Percentiles rank a stretch among this genome's conserved stretches.
Evolutionary conservation across 169 alveolate species (phyloP).

Genomic region (Eimeria maxima): DNA sequence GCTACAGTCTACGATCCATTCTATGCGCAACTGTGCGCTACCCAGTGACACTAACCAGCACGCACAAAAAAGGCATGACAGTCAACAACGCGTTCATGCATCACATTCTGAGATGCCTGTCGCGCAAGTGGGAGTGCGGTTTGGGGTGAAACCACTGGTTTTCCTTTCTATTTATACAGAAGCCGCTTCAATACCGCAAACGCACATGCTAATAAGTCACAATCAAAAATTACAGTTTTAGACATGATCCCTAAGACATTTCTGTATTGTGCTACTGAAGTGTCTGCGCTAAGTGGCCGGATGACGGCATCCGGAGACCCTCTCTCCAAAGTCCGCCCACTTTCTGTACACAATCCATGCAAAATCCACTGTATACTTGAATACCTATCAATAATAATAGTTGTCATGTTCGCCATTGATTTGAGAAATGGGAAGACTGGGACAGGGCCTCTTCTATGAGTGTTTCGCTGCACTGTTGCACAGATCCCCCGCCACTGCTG

Average conservation of each 20-base stretch:
- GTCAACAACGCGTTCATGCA: neutral
- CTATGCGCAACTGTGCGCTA: neutral
- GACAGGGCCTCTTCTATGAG: neutral
- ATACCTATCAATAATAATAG: neutral
- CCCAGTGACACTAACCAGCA: neutral
- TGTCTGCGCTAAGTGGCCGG: neutral
- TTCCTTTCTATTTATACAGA: neutral
- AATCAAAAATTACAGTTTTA: neutral
- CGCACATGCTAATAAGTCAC: neutral
- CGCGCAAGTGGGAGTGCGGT: neutral
- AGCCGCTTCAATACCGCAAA: neutral
- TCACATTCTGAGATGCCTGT: neutral
- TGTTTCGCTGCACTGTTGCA: neutral
- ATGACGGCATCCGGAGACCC: neutral
- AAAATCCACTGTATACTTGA: neutral
- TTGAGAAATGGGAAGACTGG: neutral
- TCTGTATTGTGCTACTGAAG: neutral
- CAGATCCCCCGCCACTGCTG: neutral
- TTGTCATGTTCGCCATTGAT: neutral
- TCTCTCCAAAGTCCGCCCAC: neutral
- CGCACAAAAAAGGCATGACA: neutral
- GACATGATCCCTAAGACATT: neutral
- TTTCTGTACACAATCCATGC: neutral
- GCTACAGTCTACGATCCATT: neutral
- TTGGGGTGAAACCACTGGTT: neutral